phyloP scores from a whole-genome alignment of 2,329 filamentous ascomycete genomes.

The Colletotrichum tofieldiae region DNA sequence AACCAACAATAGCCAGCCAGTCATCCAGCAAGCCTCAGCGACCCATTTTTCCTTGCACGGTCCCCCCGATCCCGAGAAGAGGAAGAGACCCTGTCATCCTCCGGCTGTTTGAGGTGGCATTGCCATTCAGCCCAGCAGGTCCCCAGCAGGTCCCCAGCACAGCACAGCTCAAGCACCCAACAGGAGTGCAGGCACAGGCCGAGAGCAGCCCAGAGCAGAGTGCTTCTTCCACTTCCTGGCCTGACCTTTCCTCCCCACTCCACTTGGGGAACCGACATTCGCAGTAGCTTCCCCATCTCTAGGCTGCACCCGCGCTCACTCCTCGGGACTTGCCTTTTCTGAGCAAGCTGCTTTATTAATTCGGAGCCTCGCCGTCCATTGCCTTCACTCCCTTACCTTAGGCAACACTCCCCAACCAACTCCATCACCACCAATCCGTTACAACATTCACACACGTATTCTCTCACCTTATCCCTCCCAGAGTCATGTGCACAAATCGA shows the following conservation, averaged over 20 bases:
- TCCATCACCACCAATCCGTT: slow-evolving; percentile 31
- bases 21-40: slow-evolving; percentile 13
- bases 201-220: slow-evolving; percentile 10
- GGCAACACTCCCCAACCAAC: slow-evolving; percentile 33
- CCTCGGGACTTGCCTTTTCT: slow-evolving; percentile 32
- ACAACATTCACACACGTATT: slow-evolving; percentile 23
- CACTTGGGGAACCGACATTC: slow-evolving; percentile 30
- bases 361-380: slow-evolving; percentile 29
- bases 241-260: slow-evolving; percentile 16
- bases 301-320: slow-evolving; percentile 38
- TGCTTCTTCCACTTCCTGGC: slow-evolving; percentile 25
- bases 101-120: slow-evolving; percentile 15
- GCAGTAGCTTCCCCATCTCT: slow-evolving; percentile 37
- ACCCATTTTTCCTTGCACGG: slow-evolving; percentile 34
- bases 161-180: slow-evolving; percentile 8
- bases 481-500: slow-evolving; percentile 23
- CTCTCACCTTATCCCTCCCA: slow-evolving; percentile 11
- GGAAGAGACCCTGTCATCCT: slow-evolving; percentile 20
- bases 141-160: slow-evolving; percentile 13
- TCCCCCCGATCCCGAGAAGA: slow-evolving; percentile 19
- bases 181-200: slow-evolving; percentile 9
- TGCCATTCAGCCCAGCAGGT: slow-evolving; percentile 1
- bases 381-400: slow-evolving; percentile 32
- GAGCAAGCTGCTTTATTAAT: slow-evolving; percentile 39
- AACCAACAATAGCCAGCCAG: slow-evolving; percentile 25